Evolutionary conservation across 225 moss, liverwort and hornwort species (phyloP).

Genomic region (Asterella californica): DNA sequence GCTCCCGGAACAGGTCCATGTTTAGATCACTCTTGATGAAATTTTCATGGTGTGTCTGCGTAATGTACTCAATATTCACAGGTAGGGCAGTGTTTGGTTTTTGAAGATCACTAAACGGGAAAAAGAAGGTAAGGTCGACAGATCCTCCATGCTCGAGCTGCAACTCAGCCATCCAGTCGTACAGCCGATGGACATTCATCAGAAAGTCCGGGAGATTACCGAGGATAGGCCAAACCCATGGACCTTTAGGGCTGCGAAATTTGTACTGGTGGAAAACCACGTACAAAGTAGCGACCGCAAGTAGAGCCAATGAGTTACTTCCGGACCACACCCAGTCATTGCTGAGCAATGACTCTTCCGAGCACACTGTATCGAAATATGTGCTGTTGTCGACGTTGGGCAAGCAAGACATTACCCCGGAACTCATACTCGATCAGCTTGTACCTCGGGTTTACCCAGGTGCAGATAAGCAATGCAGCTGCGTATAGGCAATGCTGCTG

Average conservation of each 20-base stretch:
- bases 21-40: constrained; percentile 17
- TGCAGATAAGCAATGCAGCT: too few species aligned
- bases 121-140: constrained; percentile 20
- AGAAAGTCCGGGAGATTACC: constrained; percentile 13
- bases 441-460: too few species aligned
- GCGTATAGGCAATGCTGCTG: too few species aligned
- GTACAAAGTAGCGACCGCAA: background rate
- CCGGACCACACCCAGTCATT: background rate
- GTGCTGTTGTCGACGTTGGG: too few species aligned
- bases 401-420: too few species aligned
- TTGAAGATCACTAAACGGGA: constrained; percentile 3
- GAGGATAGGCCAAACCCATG: constrained; percentile 14
- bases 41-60: constrained; percentile 1
- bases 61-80: constrained; percentile 17
- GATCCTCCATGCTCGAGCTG: constrained; percentile 15
- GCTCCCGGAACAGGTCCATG: constrained; percentile 17
- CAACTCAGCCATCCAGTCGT: constrained; percentile 24
- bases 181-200: background rate
- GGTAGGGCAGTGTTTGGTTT: constrained; percentile 13
- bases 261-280: constrained; percentile 8
- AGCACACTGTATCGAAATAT: too few species aligned
- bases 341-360: too few species aligned
- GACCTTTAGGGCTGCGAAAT: constrained; percentile 5
- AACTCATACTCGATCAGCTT: too few species aligned
- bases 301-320: background rate